Percentiles rank a stretch among this genome's conserved stretches.
These are phyloP conservation scores for Teunomyces kruisii DNA, from an alignment of 805 yeast genomes.

Conservation along the genomic window DNA sequence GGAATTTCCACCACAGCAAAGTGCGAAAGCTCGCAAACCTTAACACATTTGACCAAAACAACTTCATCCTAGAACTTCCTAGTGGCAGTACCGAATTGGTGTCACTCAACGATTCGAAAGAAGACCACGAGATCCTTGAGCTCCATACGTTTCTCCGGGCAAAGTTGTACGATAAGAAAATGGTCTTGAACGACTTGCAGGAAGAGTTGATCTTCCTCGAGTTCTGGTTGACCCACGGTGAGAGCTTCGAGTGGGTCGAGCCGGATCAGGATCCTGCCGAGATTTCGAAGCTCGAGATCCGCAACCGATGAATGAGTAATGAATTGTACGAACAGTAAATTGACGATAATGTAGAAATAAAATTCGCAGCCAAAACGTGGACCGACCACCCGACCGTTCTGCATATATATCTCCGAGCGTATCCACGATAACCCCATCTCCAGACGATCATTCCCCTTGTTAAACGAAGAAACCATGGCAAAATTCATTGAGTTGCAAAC, in stretches of 20 bases:
- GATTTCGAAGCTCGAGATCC: constrained; percentile 14
- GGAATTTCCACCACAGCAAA: constrained; percentile 37
- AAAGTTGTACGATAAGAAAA: constrained; percentile 25
- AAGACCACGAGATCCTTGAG: constrained; percentile 5
- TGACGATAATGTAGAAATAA: too few relatives aligned
- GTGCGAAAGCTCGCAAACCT: constrained; percentile 21
- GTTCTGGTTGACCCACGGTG: constrained; percentile 38
- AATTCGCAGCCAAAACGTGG: not conserved
- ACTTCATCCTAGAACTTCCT: constrained; percentile 26
- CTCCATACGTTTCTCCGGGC: constrained; percentile 18
- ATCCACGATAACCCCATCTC: too few relatives aligned
- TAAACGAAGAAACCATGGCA: constrained; percentile 1
- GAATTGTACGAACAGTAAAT: too few relatives aligned
- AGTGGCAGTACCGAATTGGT: not conserved
- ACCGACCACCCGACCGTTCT: not conserved
- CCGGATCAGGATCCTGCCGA: constrained; percentile 50
- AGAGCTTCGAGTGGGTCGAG: constrained; percentile 41
- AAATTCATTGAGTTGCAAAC: constrained; percentile 17
- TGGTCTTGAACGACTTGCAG: constrained; percentile 36
- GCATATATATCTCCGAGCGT: not conserved
- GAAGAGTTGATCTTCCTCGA: constrained; percentile 38
- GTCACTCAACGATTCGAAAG: not conserved
- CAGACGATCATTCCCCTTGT: too few relatives aligned
- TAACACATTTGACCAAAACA: constrained; percentile 17
- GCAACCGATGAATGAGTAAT: not conserved